These are phyloP conservation scores for Penicillium sp. DNA, from an alignment of 2,329 filamentous ascomycete genomes.

Conservation along the genomic window DNA sequence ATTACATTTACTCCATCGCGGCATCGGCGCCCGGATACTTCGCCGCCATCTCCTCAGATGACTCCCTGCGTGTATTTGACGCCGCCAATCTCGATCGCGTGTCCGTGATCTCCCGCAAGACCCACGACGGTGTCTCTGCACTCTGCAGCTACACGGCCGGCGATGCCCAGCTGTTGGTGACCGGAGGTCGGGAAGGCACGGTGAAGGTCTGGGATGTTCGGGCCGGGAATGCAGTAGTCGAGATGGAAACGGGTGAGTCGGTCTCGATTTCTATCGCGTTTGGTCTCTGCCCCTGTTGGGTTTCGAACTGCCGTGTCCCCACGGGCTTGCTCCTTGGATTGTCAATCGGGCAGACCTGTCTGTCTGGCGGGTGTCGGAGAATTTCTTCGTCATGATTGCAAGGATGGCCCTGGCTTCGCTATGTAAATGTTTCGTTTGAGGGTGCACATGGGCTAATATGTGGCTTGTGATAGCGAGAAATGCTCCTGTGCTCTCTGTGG, in stretches of 20 bases:
- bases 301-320: not conserved
- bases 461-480: conserved; percentile 41
- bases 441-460: conserved; percentile 16
- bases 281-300: conserved; percentile 2
- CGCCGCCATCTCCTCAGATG: conserved; percentile 47
- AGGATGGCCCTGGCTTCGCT: conserved; percentile 4
- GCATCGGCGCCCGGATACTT: conserved; percentile 31
- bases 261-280: conserved; percentile 3
- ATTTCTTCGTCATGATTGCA: conserved; percentile 14
- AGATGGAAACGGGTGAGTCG: conserved; percentile 38
- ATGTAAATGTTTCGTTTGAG: not conserved
- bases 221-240: conserved; percentile 30
- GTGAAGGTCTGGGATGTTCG: conserved; percentile 45
- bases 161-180: conserved; percentile 31
- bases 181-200: conserved; percentile 42
- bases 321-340: not conserved
- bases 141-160: conserved; percentile 30
- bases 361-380: conserved; percentile 12
- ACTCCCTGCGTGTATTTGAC: conserved; percentile 45
- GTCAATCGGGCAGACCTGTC: not conserved
- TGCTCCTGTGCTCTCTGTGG: conserved; percentile 54
- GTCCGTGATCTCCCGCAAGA: conserved; percentile 26
- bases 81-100: conserved; percentile 33
- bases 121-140: conserved; percentile 41
- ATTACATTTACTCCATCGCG: conserved; percentile 45